Evolutionary conservation across 108 stramenopile genomes (phyloP), one percentile per base, ranked within the genome.

Genomic region (Pseudonitzschia multistriata): DNA sequence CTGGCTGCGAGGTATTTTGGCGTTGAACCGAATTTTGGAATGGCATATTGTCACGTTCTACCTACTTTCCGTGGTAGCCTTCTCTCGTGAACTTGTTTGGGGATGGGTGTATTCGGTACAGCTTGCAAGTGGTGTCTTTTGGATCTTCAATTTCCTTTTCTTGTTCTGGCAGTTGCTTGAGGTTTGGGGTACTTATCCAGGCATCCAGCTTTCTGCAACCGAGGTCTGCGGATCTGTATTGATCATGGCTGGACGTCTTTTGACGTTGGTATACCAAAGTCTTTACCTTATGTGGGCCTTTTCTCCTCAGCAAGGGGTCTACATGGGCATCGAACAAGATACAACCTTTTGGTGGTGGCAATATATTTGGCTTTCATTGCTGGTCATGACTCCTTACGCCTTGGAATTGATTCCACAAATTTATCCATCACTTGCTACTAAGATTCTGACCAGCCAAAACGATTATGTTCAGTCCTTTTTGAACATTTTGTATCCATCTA

Each of bases 301-400:
- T 68, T 91, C 88, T 17, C 87, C 87, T n/a, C 60, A 81, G 60
- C 77, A 78, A 49, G 86, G 87, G 21, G 77, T 25, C n/a, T 82
- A 82, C 60, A 81, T 92, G 53, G 93, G 91, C 42, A 87, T 94
- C 53, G 90, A 90, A 63, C 89, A 84, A 30, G 89, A 93, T 67
- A 79, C 84, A 2, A 82, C 86, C 14, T 97, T 96, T 73, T 97
- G 97, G 97, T 97, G 94, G 94, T 97, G 97, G 97, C 97, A 97
- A 76, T 96, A 97, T 67, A 81, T 97, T 45, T 97, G 96, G 96
- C 78, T 97, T 8, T 95, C 94, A 13, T 73, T 90, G 27, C 70
- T 96, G 29, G 83, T 89, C 49, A 93, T 97, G 93, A 79, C 84
- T 49, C 93, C 93, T 3, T 97, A 95, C 73, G 59, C 80, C 30